Percentiles rank a stretch among this genome's conserved stretches.
Conservation (phyloP, 148 eudicot species). For the Beta vulgaris region DNA sequence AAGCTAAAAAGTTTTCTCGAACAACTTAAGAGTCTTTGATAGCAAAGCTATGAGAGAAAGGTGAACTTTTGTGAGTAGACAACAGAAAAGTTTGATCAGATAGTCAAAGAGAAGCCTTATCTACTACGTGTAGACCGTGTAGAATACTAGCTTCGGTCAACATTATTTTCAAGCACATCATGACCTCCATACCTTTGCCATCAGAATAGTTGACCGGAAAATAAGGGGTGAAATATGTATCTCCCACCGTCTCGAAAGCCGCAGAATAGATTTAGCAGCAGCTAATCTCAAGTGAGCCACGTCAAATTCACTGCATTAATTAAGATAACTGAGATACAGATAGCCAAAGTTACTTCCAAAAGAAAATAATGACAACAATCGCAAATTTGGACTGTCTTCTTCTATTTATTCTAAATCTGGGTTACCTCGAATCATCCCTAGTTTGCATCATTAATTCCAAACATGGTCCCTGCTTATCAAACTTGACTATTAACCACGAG, state of each 20-base stretch:
- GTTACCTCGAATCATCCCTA: background rate
- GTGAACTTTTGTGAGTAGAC: background rate
- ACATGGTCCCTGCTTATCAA: background rate
- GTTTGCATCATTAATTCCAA: background rate
- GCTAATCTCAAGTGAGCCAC: slow-evolving; percentile 59
- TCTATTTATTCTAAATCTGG: background rate
- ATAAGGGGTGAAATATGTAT: slow-evolving; percentile 67
- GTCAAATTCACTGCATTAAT: slow-evolving; percentile 57
- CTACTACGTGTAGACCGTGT: background rate
- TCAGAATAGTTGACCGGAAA: slow-evolving; percentile 57
- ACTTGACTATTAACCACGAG: background rate
- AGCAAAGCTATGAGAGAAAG: background rate
- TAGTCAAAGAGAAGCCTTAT: background rate
- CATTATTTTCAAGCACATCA: slow-evolving; percentile 12
- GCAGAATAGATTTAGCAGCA: slow-evolving; percentile 82
- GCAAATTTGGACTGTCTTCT: background rate
- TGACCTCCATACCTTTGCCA: slow-evolving; percentile 61
- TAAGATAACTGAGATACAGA: slow-evolving; percentile 9
- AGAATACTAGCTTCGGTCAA: background rate
- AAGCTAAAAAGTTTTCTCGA: background rate
- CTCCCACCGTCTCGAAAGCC: slow-evolving; percentile 93
- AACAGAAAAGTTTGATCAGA: background rate
- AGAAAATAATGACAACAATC: background rate
- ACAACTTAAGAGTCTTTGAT: background rate
- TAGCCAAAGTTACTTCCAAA: background rate